Evolutionary conservation across 2,329 filamentous ascomycete genomes (phyloP).

Genomic region (Pleochaeta shiraiana): DNA sequence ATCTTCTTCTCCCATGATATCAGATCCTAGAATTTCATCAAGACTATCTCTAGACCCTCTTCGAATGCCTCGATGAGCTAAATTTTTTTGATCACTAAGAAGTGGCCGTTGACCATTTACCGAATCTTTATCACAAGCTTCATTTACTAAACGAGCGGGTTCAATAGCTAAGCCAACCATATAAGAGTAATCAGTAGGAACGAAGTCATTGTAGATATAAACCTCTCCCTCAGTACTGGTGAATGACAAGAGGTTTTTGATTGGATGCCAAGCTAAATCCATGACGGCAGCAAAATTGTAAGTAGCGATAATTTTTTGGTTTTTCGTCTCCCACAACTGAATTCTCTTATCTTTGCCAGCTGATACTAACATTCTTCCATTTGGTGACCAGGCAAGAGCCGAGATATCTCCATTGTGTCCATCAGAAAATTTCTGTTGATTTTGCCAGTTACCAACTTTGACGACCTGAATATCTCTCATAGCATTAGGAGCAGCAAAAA

Average conservation of each 20-base stretch:
- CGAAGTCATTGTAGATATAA: constrained; percentile 62
- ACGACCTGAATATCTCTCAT: constrained; percentile 70
- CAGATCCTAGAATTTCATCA: constrained; percentile 55
- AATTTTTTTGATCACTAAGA: constrained; percentile 30
- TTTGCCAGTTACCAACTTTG: constrained; percentile 77
- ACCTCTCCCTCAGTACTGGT: constrained; percentile 85
- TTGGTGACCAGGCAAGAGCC: constrained; percentile 79
- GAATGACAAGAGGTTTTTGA: constrained; percentile 72
- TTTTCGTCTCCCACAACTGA: constrained; percentile 73
- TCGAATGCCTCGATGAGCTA: constrained; percentile 29
- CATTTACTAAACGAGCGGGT: constrained; percentile 68
- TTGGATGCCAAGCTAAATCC: constrained; percentile 78
- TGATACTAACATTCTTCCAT: constrained; percentile 66
- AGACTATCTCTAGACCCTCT: constrained; percentile 51
- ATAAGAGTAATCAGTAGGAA: constrained; percentile 33
- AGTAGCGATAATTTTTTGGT: constrained; percentile 58
- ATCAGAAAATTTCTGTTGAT: constrained; percentile 55
- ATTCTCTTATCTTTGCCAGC: constrained; percentile 47
- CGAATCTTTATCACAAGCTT: constrained; percentile 47
- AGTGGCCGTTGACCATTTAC: constrained; percentile 37
- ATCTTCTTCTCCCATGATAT: constrained; percentile 29
- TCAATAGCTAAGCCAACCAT: constrained; percentile 39
- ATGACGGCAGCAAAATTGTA: constrained; percentile 69
- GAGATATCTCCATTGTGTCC: constrained; percentile 74
- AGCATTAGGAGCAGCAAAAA: constrained; percentile 68